Base-by-base conservation (phyloP, 129 eudicot genomes). In the Apium graveolens region DNA sequence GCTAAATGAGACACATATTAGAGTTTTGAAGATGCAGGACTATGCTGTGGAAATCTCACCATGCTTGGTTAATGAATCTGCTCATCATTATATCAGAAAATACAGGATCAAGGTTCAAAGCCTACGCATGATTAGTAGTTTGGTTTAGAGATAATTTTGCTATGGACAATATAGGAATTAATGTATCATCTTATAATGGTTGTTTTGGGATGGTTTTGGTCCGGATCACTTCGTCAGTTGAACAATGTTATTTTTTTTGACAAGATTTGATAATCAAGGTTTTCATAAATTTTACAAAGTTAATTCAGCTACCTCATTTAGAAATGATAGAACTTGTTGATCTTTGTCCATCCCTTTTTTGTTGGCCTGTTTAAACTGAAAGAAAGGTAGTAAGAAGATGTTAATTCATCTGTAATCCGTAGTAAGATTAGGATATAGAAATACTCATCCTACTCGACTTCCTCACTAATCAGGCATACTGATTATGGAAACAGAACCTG, bases 1-100 rank as follows among this genome's bases (percentile, higher is more conserved):
- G 80, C 91, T 42, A 81, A 83, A 29, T 84, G 84, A 84, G 75
- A 70, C 68, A 69, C 5, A 17, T 70, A 45, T 8, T 55, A 37
- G 73, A 57, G 49, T 57, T 11, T 68, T 26, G 49, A 63, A 75
- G 83, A 74, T 84, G 77, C 81, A 82, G 49, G 78, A 74, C 72
- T 41, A 79, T 45, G 86, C 17, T 77, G 70, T 73, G 75, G 83
- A 80, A 81, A 82, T 82, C 41, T 43, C 27, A 62, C 8, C 10
- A 57, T 57, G 31, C 31, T 9, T 57, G 10, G n/a, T 49, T 17
- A 49, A 18, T 46, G 53, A 6, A 44, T 46, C 53, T 46, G 53
- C 4, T 46, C 5, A 46, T 11, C 49, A 45, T 45, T 13, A 3
- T 10, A 45, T 53, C 27, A 53, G 62, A 55, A 9, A 7, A 44